A percentile compares a stretch with the other conserved stretches of the same genome.
These are phyloP conservation scores for Fusarium marasasianum DNA, from an alignment of 2,329 filamentous ascomycete species.

Conservation along the genomic window DNA sequence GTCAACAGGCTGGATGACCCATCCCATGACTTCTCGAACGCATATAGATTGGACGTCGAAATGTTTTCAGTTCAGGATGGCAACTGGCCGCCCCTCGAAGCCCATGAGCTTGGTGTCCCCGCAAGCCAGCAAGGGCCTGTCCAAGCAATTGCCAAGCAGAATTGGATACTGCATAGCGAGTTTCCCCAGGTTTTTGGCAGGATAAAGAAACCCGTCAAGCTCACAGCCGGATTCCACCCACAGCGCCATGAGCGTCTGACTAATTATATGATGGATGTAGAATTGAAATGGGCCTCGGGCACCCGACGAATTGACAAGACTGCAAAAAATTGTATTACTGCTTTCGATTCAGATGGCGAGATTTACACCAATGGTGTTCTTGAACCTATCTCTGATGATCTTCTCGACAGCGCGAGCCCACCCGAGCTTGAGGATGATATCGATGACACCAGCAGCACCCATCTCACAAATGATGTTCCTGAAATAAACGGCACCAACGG, in stretches of 20 bases:
- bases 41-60: slow-evolving; percentile 62
- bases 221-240: slow-evolving; percentile 41
- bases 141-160: slow-evolving; percentile 33
- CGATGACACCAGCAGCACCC: not conserved
- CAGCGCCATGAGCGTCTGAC: slow-evolving; percentile 47
- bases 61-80: slow-evolving; percentile 60
- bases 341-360: slow-evolving; percentile 49
- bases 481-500: slow-evolving; percentile 10
- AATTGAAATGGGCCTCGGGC: slow-evolving; percentile 58
- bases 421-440: slow-evolving; percentile 22
- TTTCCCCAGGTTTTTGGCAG: slow-evolving; percentile 55
- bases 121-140: slow-evolving; percentile 26
- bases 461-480: slow-evolving; percentile 19
- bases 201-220: slow-evolving; percentile 48
- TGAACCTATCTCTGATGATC: slow-evolving; percentile 33
- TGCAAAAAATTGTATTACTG: slow-evolving; percentile 56
- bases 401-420: slow-evolving; percentile 21
- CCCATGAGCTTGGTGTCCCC: slow-evolving; percentile 46
- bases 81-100: slow-evolving; percentile 62
- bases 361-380: slow-evolving; percentile 37
- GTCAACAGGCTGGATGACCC: slow-evolving; percentile 59
- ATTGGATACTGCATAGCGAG: slow-evolving; percentile 54
- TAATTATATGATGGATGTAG: slow-evolving; percentile 59
- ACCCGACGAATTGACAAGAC: slow-evolving; percentile 53
- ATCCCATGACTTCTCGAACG: slow-evolving; percentile 58